Percentiles rank a stretch among this genome's conserved stretches.
These are phyloP conservation scores for Raddia guianensis DNA, from an alignment of 176 grass and related monocot species.

Conservation along the genomic window DNA sequence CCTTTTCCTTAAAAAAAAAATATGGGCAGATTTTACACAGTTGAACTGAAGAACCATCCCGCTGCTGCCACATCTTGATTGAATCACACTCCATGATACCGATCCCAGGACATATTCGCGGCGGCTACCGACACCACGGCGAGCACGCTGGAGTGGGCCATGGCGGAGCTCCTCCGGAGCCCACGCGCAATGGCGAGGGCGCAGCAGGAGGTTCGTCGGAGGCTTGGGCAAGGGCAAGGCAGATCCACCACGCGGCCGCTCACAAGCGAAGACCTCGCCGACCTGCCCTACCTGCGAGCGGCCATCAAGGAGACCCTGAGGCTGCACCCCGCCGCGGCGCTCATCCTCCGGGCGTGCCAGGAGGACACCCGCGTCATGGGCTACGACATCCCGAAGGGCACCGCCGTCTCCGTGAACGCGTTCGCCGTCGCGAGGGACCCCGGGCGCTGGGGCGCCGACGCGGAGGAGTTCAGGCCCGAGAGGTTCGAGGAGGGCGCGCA, in stretches of 20 bases:
- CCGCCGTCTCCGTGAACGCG: slow-evolving; percentile 15
- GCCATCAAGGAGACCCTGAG: slow-evolving; percentile 48
- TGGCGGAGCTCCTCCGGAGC: slow-evolving; percentile 38
- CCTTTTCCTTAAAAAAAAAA: too few relatives aligned
- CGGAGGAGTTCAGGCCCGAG: slow-evolving; percentile 40
- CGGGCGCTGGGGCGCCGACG: slow-evolving; percentile 32
- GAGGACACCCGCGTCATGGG: slow-evolving; percentile 37
- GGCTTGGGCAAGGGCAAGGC: background rate
- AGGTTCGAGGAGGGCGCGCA: slow-evolving; percentile 21
- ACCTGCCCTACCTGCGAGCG: slow-evolving; percentile 28
- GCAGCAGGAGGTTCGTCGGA: slow-evolving; percentile 10
- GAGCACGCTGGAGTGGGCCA: slow-evolving; percentile 34
- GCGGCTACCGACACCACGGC: slow-evolving; percentile 33
- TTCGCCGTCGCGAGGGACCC: slow-evolving; percentile 45
- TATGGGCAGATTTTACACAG: too few relatives aligned
- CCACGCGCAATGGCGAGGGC: slow-evolving; percentile 6
- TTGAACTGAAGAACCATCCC: too few relatives aligned
- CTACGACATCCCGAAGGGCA: slow-evolving; percentile 39
- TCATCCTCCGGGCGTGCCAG: slow-evolving; percentile 34
- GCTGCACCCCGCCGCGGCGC: slow-evolving; percentile 31
- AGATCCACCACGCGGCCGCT: background rate
- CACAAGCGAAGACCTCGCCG: background rate
- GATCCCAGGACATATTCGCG: slow-evolving; percentile 34
- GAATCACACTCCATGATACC: too few relatives aligned
- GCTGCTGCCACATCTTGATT: too few relatives aligned